Percentiles rank a stretch among this genome's conserved stretches.
phyloP scores from a whole-genome alignment of 2,329 filamentous ascomycete genomes.

The Penicillium janthinellum region DNA sequence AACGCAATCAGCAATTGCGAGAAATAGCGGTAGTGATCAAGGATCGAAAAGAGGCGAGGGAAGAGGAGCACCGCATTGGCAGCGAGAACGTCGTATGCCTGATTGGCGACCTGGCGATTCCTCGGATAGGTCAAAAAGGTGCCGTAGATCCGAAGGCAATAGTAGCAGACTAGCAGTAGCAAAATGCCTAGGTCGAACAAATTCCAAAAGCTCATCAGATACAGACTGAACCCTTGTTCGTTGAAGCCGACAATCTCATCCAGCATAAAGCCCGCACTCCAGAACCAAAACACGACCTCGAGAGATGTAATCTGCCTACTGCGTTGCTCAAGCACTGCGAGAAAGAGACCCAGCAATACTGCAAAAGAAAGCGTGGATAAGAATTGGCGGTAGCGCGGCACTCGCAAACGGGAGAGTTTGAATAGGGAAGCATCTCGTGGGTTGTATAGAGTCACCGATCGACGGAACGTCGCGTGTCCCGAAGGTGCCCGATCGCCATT shows the following conservation, averaged over 20 bases:
- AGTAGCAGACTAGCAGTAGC: conserved; percentile 82
- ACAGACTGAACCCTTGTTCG: conserved; percentile 92
- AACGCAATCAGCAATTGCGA: conserved; percentile 93
- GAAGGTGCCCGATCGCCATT: conserved; percentile 25
- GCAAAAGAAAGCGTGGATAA: conserved; percentile 86
- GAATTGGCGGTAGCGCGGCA: conserved; percentile 88
- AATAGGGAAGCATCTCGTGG: conserved; percentile 86
- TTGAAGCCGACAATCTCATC: conserved; percentile 96
- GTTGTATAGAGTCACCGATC: conserved; percentile 85
- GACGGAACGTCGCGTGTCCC: conserved; percentile 46
- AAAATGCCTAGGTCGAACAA: conserved; percentile 90
- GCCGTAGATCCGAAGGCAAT: conserved; percentile 84
- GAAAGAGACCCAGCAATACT: conserved; percentile 79
- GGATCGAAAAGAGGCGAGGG: conserved; percentile 85
- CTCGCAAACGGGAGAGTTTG: conserved; percentile 85
- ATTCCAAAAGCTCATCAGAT: conserved; percentile 98
- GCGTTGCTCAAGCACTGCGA: conserved; percentile 75
- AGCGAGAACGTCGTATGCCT: conserved; percentile 92
- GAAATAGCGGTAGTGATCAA: conserved; percentile 96
- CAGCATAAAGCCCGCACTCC: conserved; percentile 95
- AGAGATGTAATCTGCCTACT: conserved; percentile 79
- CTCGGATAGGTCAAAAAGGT: conserved; percentile 75
- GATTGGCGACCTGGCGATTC: conserved; percentile 70
- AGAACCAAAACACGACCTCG: conserved; percentile 94
- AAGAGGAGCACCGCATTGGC: conserved; percentile 87